Base-by-base conservation (phyloP, 345 rosid genomes). In the Geranium brycei region DNA sequence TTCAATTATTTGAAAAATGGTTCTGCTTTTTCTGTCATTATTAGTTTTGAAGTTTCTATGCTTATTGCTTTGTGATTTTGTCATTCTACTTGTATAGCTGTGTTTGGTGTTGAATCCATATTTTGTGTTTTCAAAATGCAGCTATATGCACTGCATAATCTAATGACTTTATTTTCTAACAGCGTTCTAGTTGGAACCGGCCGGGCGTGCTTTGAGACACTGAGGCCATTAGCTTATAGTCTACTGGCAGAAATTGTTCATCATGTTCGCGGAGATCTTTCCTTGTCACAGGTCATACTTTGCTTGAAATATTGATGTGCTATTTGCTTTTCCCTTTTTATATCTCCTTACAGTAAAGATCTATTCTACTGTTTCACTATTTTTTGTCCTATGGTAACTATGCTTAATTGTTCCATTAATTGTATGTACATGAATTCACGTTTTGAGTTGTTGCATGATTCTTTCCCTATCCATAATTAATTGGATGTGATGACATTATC, bases 181-280 rank as follows among this genome's bases (percentile, higher is more conserved):
- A 93, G 99, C 75, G 97, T 93, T 80, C 82, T 91, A 51, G 97
- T 91, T 75, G 99, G 99, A 69, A 83, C 96, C 57, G 99, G 99
- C 51, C 85, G 97, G 66, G 99, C 97, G 65, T 93, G 99, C 78
- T 91, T 82, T 65, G 97, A 93, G 82, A 88, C 99, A 65, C 66
- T 93, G 73, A 91, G 99, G 76, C 99, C 99, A 63, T 78, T 93
- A 79, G 99, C 99, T 65, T 93, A 93, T 79, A 93, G 99, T 80
- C 76, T 93, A 61, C 80, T 93, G 19, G 99, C 99, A 15, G 99
- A 93, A 81, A 93, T 93, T 58, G 99, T 93, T 68, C 99, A 93
- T 79, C 99, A 93, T 73, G 97, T 93, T 78, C 88, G 97, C 19
- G 85, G 73, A 7, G 97, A 88, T 19, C 96, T 93, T 65, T 85